These are phyloP conservation scores for Posidonia australis DNA, from an alignment of 106 monocot genomes.

Conservation along the genomic window DNA sequence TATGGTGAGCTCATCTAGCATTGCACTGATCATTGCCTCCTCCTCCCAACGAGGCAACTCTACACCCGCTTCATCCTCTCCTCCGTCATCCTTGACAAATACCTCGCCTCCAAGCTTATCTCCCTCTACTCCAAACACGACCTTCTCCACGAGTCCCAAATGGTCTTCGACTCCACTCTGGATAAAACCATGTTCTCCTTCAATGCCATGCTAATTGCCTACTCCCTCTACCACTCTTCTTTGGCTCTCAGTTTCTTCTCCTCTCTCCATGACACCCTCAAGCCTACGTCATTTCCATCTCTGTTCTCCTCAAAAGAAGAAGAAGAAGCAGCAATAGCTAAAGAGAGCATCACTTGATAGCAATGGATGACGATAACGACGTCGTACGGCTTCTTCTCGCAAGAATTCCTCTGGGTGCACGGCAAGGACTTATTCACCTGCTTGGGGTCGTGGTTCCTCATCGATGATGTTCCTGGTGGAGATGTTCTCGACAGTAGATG, in stretches of 20 bases:
- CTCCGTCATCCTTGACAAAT: slow-evolving; percentile 10
- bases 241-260: too few species aligned
- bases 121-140: too few species aligned
- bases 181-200: too few species aligned
- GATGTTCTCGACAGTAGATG: too few species aligned
- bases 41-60: slow-evolving; percentile 5
- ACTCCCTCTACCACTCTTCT: too few species aligned
- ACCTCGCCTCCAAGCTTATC: slow-evolving; percentile 18
- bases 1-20: slow-evolving; percentile 13
- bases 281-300: too few species aligned
- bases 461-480: slow-evolving; percentile 58
- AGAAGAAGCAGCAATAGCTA: not conserved
- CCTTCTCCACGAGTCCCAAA: too few species aligned
- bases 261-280: too few species aligned
- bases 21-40: slow-evolving; percentile 12
- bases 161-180: too few species aligned
- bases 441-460: slow-evolving; percentile 17
- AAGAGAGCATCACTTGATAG: not conserved
- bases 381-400: slow-evolving; percentile 17
- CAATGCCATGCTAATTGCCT: too few species aligned
- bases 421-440: slow-evolving; percentile 26
- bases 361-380: not conserved
- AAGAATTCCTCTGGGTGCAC: slow-evolving; percentile 15
- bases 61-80: slow-evolving; percentile 14
- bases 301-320: too few species aligned